These are phyloP conservation scores for Mycosarcoma maydis DNA, from an alignment of 1,284 basidiomycete genomes.

Conservation along the genomic window DNA sequence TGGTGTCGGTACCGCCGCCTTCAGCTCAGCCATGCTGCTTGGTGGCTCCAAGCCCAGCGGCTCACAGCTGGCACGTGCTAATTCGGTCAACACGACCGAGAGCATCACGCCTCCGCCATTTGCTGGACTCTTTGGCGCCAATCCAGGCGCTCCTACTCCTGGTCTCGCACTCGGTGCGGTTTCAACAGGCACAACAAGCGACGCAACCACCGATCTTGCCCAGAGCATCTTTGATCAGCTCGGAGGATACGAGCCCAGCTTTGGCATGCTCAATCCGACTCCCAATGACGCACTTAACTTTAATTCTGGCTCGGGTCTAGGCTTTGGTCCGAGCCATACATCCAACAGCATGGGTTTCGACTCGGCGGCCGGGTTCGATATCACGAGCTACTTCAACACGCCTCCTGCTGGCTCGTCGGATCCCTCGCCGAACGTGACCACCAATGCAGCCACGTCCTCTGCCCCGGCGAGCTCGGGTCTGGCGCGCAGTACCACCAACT, in stretches of 20 bases:
- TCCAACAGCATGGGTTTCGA: constrained; percentile 51
- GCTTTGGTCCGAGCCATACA: constrained; percentile 38
- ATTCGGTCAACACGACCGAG: constrained; percentile 35
- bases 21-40: constrained; percentile 42
- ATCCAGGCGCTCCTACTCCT: constrained; percentile 10
- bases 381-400: constrained; percentile 45
- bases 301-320: constrained; percentile 25
- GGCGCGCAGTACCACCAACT: constrained; percentile 20
- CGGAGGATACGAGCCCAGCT: constrained; percentile 48
- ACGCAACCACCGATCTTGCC: constrained; percentile 40
- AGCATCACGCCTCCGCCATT: constrained; percentile 47
- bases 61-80: constrained; percentile 23
- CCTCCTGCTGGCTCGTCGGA: constrained; percentile 28
- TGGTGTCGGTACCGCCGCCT: constrained; percentile 38
- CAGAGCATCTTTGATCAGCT: constrained; percentile 58
- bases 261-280: constrained; percentile 50
- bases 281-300: constrained; percentile 49
- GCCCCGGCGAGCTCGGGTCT: constrained; percentile 8
- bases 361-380: constrained; percentile 44
- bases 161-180: constrained; percentile 37
- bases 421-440: constrained; percentile 28
- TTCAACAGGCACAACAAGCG: constrained; percentile 34
- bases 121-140: constrained; percentile 27
- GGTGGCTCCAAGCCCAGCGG: constrained; percentile 17
- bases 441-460: constrained; percentile 8